A percentile compares a stretch with the other conserved stretches of the same genome.
These are phyloP conservation scores for Thermothelomyces thermophilus DNA, from an alignment of 2,329 filamentous ascomycete genomes.

Conservation along the genomic window DNA sequence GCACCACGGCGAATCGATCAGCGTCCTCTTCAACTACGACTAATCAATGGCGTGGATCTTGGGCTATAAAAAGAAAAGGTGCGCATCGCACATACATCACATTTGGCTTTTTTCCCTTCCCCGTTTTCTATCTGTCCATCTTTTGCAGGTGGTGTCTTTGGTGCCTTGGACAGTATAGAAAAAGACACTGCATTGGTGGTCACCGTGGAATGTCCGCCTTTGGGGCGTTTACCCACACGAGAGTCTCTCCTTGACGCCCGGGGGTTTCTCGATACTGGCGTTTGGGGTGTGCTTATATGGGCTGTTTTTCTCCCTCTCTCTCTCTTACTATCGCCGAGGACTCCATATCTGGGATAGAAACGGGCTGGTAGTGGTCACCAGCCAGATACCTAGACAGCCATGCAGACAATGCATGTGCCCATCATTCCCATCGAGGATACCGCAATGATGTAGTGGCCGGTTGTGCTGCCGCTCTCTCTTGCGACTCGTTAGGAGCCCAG, in stretches of 20 bases:
- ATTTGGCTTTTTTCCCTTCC: constrained; percentile 21
- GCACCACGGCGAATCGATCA: constrained; percentile 96
- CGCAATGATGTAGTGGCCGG: not conserved
- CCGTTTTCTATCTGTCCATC: constrained; percentile 10
- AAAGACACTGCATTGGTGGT: constrained; percentile 22
- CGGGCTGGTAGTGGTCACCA: constrained; percentile 1
- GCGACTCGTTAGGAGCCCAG: not conserved
- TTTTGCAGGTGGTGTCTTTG: constrained; percentile 8
- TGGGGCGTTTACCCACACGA: not conserved
- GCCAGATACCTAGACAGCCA: constrained; percentile 8
- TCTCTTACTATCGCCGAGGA: not conserved
- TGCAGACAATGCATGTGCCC: constrained; percentile 8
- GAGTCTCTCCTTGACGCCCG: not conserved
- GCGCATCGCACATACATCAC: constrained; percentile 16
- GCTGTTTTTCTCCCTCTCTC: not conserved
- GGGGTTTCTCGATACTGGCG: constrained; percentile 1
- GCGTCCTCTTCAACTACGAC: constrained; percentile 84
- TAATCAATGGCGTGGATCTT: constrained; percentile 30
- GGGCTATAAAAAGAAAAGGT: constrained; percentile 17
- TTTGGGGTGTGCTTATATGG: constrained; percentile 5
- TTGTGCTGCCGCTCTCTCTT: not conserved
- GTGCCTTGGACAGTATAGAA: constrained; percentile 14
- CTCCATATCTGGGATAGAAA: constrained; percentile 7
- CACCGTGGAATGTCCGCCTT: constrained; percentile 5
- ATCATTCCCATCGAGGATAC: not conserved